Evolutionary conservation across 805 yeast genomes (phyloP).

Genomic region (Millerozyma miso): DNA sequence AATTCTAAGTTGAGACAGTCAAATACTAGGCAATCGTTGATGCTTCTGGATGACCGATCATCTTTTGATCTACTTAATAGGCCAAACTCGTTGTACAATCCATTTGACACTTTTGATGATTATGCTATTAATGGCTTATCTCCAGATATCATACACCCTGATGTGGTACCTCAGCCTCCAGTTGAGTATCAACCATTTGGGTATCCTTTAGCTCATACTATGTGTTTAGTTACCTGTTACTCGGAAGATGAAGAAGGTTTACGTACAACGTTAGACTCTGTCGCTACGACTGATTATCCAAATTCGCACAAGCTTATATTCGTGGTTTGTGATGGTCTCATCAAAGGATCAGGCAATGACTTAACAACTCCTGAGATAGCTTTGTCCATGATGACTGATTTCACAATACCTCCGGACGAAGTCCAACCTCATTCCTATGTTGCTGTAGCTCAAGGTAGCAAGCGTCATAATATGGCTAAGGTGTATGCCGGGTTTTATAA

Average conservation of each 20-base stretch:
- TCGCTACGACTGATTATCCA: slow-evolving; percentile 94
- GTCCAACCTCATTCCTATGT: slow-evolving; percentile 85
- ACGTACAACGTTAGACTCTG: slow-evolving; percentile 83
- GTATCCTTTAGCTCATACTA: slow-evolving; percentile 58
- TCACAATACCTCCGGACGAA: slow-evolving; percentile 65
- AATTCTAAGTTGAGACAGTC: slow-evolving; percentile 9
- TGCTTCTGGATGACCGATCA: slow-evolving; percentile 28
- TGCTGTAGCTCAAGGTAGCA: slow-evolving; percentile 90
- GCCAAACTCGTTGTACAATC: slow-evolving; percentile 25
- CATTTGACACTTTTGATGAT: slow-evolving; percentile 30
- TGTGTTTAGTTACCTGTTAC: slow-evolving; percentile 74
- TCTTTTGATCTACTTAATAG: slow-evolving; percentile 33
- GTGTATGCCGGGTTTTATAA: slow-evolving; percentile 92
- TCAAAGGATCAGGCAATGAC: slow-evolving; percentile 93
- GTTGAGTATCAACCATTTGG: slow-evolving; percentile 82
- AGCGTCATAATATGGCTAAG: slow-evolving; percentile 97
- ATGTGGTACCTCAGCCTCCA: slow-evolving; percentile 89
- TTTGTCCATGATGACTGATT: slow-evolving; percentile 73
- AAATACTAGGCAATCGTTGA: slow-evolving; percentile 23
- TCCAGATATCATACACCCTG: slow-evolving; percentile 62
- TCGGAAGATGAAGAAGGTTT: slow-evolving; percentile 88
- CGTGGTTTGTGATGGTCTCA: slow-evolving; percentile 88
- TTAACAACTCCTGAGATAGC: slow-evolving; percentile 86
- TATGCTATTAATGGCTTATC: slow-evolving; percentile 46
- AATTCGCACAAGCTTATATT: slow-evolving; percentile 87